A percentile compares a stretch with the other conserved stretches of the same genome.
These are phyloP conservation scores for Aspergillus sp. DNA, from an alignment of 2,329 filamentous ascomycete species.

Conservation along the genomic window DNA sequence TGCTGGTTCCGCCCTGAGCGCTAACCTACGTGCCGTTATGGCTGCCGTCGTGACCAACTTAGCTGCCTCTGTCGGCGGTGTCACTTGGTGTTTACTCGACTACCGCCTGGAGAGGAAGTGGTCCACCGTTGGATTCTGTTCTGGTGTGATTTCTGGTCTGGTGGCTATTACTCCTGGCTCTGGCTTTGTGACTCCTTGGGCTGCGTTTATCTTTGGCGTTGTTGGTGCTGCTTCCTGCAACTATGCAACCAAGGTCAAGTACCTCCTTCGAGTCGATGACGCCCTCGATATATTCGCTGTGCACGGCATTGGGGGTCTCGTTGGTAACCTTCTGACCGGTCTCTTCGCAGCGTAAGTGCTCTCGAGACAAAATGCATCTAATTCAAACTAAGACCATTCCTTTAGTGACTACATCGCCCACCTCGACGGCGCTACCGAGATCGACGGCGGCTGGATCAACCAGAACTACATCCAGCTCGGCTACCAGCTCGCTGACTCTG, in stretches of 20 bases:
- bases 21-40: constrained; percentile 83
- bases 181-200: constrained; percentile 81
- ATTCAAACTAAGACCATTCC: not conserved
- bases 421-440: constrained; percentile 68
- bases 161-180: constrained; percentile 88
- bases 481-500: constrained; percentile 80
- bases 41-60: constrained; percentile 84
- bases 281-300: constrained; percentile 87
- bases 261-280: constrained; percentile 76
- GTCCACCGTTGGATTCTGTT: constrained; percentile 92
- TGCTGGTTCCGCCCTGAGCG: constrained; percentile 75
- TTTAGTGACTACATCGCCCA: constrained; percentile 74
- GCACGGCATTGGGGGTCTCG: constrained; percentile 73
- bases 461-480: constrained; percentile 79
- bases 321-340: constrained; percentile 75
- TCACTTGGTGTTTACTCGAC: constrained; percentile 87
- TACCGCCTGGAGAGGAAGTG: constrained; percentile 88
- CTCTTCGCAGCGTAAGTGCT: constrained; percentile 71
- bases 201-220: constrained; percentile 75
- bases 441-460: constrained; percentile 79
- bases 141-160: constrained; percentile 80
- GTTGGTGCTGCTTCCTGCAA: constrained; percentile 77
- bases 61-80: constrained; percentile 77
- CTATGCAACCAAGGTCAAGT: constrained; percentile 90
- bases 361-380: too few species aligned